Evolutionary conservation across 106 monocot species (phyloP), one percentile per base, ranked within the genome.

Genomic region (Gastrodia elata): DNA sequence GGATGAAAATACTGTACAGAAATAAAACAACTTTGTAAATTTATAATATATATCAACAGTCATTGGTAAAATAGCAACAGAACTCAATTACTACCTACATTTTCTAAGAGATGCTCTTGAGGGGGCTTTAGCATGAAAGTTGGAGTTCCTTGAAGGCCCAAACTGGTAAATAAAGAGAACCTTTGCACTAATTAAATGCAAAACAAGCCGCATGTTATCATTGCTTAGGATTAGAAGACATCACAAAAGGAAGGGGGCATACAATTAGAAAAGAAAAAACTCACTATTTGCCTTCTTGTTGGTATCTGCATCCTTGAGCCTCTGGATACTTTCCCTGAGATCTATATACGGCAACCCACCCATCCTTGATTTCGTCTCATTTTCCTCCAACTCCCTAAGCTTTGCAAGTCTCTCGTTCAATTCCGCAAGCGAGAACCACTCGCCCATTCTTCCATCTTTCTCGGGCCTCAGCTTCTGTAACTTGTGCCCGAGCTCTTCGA

Each of bases 401-500:
- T 85, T 88, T 18, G 69, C 90, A 3, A 98, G 83, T 77, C 97
- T 77, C 74, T 84, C 86, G 43, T 88, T 88, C 65, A 98, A 36
- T 83, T 98, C 93, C 11, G 39, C 39, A 33, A 93, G 67, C 4
- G 91, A 88, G 72, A 93, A 98, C 75, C 79, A 80, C 16, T 81
- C 80, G 1, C 55, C 71, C 2, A 39, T 79, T 73, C 85, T 87
- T 65, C 42, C 73, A 3, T 74, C 78, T 24, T 13, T 75, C 38
- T 73, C 83, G 2, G 86, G 86, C 72, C 83, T 69, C 43, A 98
- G 77, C 73, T 70, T 74, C 77, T 68, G 70, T 22, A 98, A 73
- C 86, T 93, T 93, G 87, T 87, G 83, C 10, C 97, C 97, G 1
- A 98, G 77, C 79, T 98, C 93, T 2, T 87, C 85, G 8, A 77